Percentiles rank a stretch among this genome's conserved stretches.
These are phyloP conservation scores for Exophiala alcalophila DNA, from an alignment of 2,329 filamentous ascomycete genomes.

Conservation along the genomic window DNA sequence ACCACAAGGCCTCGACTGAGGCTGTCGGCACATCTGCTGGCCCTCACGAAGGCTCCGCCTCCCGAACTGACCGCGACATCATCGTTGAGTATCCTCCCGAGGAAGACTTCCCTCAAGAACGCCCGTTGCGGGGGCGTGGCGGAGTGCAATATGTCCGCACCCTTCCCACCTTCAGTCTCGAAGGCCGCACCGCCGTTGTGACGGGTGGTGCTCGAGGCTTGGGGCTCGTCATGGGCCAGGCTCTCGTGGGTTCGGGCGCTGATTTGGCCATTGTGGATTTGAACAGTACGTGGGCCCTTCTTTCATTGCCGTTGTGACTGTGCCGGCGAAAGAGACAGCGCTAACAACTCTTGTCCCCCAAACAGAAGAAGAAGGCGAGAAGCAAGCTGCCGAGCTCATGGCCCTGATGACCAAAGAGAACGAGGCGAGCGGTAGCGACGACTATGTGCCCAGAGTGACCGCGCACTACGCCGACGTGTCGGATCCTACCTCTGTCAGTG, in stretches of 20 bases:
- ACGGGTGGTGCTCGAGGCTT: slow-evolving; percentile 88
- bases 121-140: slow-evolving; percentile 70
- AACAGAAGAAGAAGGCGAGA: slow-evolving; percentile 76
- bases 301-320: slow-evolving; percentile 1
- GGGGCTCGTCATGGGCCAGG: slow-evolving; percentile 89
- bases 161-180: slow-evolving; percentile 79
- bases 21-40: slow-evolving; percentile 35
- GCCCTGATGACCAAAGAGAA: slow-evolving; percentile 63
- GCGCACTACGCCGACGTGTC: slow-evolving; percentile 89
- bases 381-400: slow-evolving; percentile 70
- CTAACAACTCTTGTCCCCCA: neutral
- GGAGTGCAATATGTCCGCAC: slow-evolving; percentile 82
- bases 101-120: slow-evolving; percentile 67
- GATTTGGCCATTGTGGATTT: slow-evolving; percentile 90
- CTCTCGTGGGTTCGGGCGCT: slow-evolving; percentile 80
- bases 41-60: slow-evolving; percentile 63
- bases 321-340: too few species aligned
- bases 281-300: slow-evolving; percentile 62
- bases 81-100: slow-evolving; percentile 76
- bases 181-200: slow-evolving; percentile 77
- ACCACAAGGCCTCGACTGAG: slow-evolving; percentile 29
- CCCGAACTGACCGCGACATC: slow-evolving; percentile 75
- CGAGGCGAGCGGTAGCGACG: slow-evolving; percentile 63
- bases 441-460: slow-evolving; percentile 69
- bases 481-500: slow-evolving; percentile 72